Percentiles rank a stretch among this genome's conserved stretches.
phyloP scores from a whole-genome alignment of 768 basidiomycete genomes.

The Tylopilus sp. region DNA sequence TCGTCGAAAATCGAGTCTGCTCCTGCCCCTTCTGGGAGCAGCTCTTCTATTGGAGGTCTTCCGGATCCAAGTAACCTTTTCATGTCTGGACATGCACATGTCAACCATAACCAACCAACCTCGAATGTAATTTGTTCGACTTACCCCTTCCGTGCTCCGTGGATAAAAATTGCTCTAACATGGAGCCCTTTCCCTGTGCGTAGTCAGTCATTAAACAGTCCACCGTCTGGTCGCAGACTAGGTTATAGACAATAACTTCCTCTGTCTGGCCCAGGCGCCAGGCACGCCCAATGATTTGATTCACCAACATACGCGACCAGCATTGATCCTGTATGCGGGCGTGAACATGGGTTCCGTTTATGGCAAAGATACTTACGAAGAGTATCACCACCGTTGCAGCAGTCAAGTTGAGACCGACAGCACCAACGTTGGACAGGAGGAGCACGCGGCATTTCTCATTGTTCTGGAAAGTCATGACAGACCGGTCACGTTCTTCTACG shows the following conservation, averaged over 20 bases:
- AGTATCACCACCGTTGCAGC: constrained; percentile 3
- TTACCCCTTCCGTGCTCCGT: neutral
- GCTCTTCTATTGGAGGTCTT: neutral
- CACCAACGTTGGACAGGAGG: constrained; percentile 2
- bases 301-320: constrained; percentile 11
- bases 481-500: neutral
- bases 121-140: neutral
- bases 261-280: constrained; percentile 11
- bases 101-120: neutral
- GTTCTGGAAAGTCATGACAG: neutral
- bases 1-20: neutral
- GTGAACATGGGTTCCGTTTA: neutral
- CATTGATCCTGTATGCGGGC: constrained; percentile 3
- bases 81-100: neutral
- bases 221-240: constrained; percentile 6
- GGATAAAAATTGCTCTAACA: constrained; percentile 8
- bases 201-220: constrained; percentile 12
- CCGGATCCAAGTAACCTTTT: constrained; percentile 1
- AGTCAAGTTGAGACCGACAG: constrained; percentile 2
- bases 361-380: neutral
- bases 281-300: constrained; percentile 12
- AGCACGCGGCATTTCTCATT: neutral
- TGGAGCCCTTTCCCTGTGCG: constrained; percentile 7
- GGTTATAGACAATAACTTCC: constrained; percentile 6
- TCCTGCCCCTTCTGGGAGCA: neutral